These are phyloP conservation scores for Polyporus tsugae DNA, from an alignment of 1,284 basidiomycete species.

Conservation along the genomic window DNA sequence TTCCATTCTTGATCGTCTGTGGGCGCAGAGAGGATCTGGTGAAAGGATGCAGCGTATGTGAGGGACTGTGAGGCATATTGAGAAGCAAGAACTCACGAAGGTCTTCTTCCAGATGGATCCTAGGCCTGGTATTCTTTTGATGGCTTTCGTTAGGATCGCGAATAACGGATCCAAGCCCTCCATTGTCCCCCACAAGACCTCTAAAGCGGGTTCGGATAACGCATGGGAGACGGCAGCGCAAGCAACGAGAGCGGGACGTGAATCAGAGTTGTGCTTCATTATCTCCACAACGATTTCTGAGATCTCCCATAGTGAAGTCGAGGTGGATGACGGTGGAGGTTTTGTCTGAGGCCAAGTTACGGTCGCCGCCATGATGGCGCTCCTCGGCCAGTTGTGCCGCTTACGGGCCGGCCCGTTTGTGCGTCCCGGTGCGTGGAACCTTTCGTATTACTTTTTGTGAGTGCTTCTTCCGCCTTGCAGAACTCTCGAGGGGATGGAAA, in stretches of 20 bases:
- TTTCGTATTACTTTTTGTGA: background rate
- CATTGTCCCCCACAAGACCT: constrained; percentile 12
- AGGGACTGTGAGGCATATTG: background rate
- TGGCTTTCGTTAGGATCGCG: background rate
- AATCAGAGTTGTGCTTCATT: background rate
- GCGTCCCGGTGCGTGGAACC: background rate
- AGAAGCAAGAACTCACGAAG: background rate
- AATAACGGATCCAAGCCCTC: constrained; percentile 10
- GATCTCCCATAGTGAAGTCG: background rate
- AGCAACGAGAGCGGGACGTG: background rate
- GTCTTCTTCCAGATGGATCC: background rate
- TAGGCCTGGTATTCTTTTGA: background rate
- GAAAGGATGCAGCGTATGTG: background rate
- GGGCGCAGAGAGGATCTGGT: background rate
- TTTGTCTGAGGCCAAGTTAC: no score
- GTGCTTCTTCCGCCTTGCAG: background rate
- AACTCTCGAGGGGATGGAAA: background rate
- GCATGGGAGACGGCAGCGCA: constrained; percentile 7
- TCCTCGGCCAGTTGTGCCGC: background rate
- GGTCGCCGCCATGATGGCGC: background rate
- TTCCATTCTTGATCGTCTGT: background rate
- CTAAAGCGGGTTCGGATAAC: constrained; percentile 12
- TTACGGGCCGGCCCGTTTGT: background rate
- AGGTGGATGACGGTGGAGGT: background rate
- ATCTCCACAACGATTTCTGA: background rate